Percentiles rank a stretch among this genome's conserved stretches.
Evolutionary conservation across 2,329 filamentous ascomycete genomes (phyloP).

Genomic region (Madurella fahalii): DNA sequence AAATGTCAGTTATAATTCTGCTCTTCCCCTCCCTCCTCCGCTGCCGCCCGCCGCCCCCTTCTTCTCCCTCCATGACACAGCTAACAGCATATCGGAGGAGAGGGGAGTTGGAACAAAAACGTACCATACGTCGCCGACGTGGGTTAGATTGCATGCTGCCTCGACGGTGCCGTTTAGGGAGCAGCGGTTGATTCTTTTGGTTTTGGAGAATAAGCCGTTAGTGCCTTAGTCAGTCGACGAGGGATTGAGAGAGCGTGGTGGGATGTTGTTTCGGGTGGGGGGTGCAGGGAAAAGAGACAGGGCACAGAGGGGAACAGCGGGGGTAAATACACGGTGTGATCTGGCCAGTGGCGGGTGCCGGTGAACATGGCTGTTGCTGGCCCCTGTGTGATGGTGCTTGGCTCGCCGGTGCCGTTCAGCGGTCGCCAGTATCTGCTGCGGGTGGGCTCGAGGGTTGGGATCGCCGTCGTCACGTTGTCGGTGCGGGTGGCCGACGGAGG

Average conservation of each 20-base stretch:
- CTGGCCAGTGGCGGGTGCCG: constrained; percentile 21
- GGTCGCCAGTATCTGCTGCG: neutral
- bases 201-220: neutral
- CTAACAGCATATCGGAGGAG: no score
- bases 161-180: constrained; percentile 25
- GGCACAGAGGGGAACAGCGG: neutral
- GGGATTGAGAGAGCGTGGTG: no score
- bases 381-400: constrained; percentile 29
- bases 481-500: constrained; percentile 3
- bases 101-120: no score
- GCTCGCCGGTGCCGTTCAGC: constrained; percentile 21
- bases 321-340: constrained; percentile 20
- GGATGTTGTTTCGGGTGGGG: neutral
- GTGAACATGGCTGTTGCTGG: constrained; percentile 28
- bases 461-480: constrained; percentile 12
- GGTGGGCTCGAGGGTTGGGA: constrained; percentile 4
- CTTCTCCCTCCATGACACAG: no score
- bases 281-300: neutral
- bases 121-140: constrained; percentile 28
- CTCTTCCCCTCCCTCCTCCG: no score
- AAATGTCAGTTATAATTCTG: no score
- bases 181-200: constrained; percentile 24
- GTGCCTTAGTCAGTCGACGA: no score
- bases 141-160: constrained; percentile 28
- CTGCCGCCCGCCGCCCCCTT: no score